Evolutionary conservation across 225 moss, liverwort and hornwort species (phyloP), one percentile per base, ranked within the genome.

Genomic region (Pleurozium schreberi): DNA sequence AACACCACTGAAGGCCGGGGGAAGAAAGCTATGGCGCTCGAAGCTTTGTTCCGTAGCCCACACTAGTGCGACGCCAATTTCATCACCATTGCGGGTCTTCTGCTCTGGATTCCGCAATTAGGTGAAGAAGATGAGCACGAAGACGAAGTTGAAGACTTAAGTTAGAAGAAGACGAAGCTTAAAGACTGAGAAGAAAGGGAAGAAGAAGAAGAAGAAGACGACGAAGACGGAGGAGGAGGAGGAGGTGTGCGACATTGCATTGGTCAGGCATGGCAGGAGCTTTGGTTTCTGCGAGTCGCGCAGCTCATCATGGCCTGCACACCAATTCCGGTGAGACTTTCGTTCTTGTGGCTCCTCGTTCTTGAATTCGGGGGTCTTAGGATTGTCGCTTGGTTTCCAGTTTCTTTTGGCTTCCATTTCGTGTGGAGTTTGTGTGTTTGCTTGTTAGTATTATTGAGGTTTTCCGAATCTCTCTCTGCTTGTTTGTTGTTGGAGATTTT

Each of bases 1-100:
- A 71, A 58, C 62, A 47, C 60, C 28, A 59, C 17, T 53, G 53
- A 52, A 4, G 43, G 18, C n/a, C 16, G 55, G 30, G 20, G 36
- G 66, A 26, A 19, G 87, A 11, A 83, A 76, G 85, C 88, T 88
- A 92, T 92, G 92, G 92, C 85, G 86, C 50, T 18, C 30, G 85
- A 16, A 43, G 88, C 82, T 68, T 68, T 63, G 85, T 27, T 19
- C 61, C 81, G 60, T 25, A 30, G 15, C 61, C 18, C 52, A 7
- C 53, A 22, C 22, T 73, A 49, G 82, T 63, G 74, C 88, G 74
- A 61, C 61, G 18, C 11, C 43, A 83, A 50, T 67, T 85, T 23
- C 67, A 81, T 75, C 50, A 28, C 74, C 84, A 71, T 88, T 55
- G 71, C 40, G 23, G 61, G 9, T 68, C 83, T 64, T 11, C 11